Evolutionary conservation across 257 asterid genomes (phyloP).

Genomic region (Capsicum rhomboideum): DNA sequence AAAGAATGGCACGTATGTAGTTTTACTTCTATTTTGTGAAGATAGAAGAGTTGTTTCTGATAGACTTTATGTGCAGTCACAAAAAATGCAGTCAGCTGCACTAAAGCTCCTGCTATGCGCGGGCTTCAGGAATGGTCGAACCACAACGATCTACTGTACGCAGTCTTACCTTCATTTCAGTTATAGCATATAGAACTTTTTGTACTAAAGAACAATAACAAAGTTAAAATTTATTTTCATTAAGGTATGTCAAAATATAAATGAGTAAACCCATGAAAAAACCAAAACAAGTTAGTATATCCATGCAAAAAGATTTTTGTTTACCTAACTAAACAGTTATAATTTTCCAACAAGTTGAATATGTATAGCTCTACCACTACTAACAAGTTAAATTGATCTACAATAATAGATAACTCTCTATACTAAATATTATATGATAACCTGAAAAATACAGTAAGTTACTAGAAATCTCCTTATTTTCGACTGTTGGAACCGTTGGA

Average conservation of each 20-base stretch:
- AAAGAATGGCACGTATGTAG: rapidly evolving
- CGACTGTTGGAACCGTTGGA: not conserved
- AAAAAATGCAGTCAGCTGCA: too few relatives aligned
- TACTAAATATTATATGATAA: not conserved
- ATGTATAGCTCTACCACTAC: not conserved
- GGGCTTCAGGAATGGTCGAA: too few relatives aligned
- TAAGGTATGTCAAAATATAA: not conserved
- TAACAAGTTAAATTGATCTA: not conserved
- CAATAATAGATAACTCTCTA: not conserved
- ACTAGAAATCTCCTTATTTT: not conserved
- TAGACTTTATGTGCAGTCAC: not conserved
- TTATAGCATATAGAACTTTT: not conserved
- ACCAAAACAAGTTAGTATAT: too few relatives aligned
- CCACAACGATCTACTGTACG: too few relatives aligned
- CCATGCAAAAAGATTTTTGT: too few relatives aligned
- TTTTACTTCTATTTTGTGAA: not conserved
- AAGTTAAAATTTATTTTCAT: not conserved
- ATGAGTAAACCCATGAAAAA: too few relatives aligned
- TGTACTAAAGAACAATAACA: too few relatives aligned
- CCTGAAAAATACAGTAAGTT: not conserved
- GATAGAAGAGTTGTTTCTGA: not conserved
- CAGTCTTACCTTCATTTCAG: too few relatives aligned
- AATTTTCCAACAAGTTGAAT: not conserved
- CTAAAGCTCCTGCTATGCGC: too few relatives aligned
- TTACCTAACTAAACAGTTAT: not conserved